Evolutionary conservation across 257 asterid genomes (phyloP).

Genomic region (Scutellaria galericulata): DNA sequence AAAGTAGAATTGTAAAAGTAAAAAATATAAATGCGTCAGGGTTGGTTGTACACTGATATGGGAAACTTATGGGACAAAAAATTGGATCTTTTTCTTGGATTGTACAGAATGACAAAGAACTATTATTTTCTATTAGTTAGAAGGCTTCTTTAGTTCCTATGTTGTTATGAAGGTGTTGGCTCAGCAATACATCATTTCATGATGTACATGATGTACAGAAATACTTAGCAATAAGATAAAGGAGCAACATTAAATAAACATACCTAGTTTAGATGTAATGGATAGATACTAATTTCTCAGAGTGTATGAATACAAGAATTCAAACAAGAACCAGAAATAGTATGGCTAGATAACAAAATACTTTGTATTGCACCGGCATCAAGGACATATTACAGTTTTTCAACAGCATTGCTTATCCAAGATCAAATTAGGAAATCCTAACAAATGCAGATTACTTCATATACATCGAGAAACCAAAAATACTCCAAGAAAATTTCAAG

Average conservation of each 20-base stretch:
- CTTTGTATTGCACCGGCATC: neutral
- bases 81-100: neutral
- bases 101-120: neutral
- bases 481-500: too few species aligned
- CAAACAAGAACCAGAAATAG: conserved; percentile 12
- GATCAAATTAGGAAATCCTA: conserved; percentile 3
- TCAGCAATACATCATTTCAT: neutral
- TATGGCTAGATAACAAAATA: neutral
- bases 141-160: neutral
- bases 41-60: neutral
- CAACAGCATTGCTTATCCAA: conserved; percentile 16
- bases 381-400: neutral
- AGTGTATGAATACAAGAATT: neutral
- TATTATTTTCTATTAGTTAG: neutral
- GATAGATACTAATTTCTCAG: neutral
- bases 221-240: neutral
- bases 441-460: neutral
- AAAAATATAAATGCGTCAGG: neutral
- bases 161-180: neutral
- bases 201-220: neutral
- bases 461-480: conserved; percentile 25
- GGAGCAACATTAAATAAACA: neutral
- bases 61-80: conserved; percentile 5
- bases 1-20: neutral
- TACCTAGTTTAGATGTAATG: neutral